Evolutionary conservation across 2,329 filamentous ascomycete genomes (phyloP).

Genomic region (Penicillium sp.): DNA sequence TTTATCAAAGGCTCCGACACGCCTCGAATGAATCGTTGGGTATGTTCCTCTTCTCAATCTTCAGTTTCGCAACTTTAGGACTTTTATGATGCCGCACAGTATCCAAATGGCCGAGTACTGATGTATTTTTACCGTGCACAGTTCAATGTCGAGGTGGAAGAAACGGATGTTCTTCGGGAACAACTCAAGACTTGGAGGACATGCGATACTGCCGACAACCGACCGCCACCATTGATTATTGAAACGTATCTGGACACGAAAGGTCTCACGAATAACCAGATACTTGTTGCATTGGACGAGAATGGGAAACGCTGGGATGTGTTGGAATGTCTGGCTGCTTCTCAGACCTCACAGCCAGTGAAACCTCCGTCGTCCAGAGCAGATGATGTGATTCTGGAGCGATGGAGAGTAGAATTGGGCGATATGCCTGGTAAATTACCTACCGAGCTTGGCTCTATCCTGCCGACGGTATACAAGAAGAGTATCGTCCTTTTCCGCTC

Average conservation of each 20-base stretch:
- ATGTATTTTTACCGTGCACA: slow-evolving; percentile 44
- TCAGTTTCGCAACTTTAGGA: slow-evolving; percentile 4
- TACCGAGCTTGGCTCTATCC: slow-evolving; percentile 59
- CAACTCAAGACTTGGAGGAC: slow-evolving; percentile 82
- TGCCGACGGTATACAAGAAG: slow-evolving; percentile 96
- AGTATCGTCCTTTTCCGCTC: slow-evolving; percentile 93
- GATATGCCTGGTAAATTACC: slow-evolving; percentile 61
- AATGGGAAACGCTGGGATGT: slow-evolving; percentile 93
- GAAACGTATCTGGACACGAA: slow-evolving; percentile 88
- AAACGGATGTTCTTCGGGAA: slow-evolving; percentile 84
- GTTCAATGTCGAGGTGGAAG: slow-evolving; percentile 95
- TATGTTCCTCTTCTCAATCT: slow-evolving; percentile 51
- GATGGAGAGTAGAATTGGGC: slow-evolving; percentile 86
- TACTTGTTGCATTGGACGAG: slow-evolving; percentile 84
- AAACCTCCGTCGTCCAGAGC: slow-evolving; percentile 53
- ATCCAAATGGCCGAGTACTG: neutral
- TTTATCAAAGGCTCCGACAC: slow-evolving; percentile 61
- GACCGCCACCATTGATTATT: slow-evolving; percentile 82
- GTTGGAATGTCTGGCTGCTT: slow-evolving; percentile 75
- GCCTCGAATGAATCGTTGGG: slow-evolving; percentile 84
- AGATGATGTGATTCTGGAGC: slow-evolving; percentile 82
- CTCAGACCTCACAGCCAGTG: slow-evolving; percentile 51
- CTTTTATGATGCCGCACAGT: neutral
- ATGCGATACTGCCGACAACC: slow-evolving; percentile 75
- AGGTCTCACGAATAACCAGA: slow-evolving; percentile 80